Evolutionary conservation across 2,329 filamentous ascomycete species (phyloP).

Genomic region (Hawksworthiomyces lignivorus): DNA sequence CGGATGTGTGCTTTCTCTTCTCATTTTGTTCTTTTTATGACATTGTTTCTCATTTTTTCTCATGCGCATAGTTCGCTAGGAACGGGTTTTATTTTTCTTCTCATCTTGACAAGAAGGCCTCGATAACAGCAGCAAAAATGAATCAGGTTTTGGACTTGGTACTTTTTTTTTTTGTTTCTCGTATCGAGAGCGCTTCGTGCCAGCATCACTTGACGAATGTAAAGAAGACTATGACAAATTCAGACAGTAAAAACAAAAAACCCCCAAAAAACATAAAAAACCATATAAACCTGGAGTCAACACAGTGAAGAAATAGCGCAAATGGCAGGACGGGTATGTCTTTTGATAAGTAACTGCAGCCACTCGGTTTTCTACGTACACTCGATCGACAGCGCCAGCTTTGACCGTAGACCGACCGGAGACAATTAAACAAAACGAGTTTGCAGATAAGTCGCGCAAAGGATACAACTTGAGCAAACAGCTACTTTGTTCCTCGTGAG

Average conservation of each 20-base stretch:
- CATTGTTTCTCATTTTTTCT: not conserved
- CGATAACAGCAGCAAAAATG: not conserved
- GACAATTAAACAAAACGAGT: too few species aligned
- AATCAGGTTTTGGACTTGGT: not conserved
- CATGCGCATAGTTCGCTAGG: constrained; percentile 10
- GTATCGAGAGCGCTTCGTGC: not conserved
- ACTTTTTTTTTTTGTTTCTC: not conserved
- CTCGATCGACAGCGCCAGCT: too few species aligned
- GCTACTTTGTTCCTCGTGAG: too few species aligned
- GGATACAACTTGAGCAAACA: too few species aligned
- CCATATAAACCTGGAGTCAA: too few species aligned
- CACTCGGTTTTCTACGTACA: too few species aligned
- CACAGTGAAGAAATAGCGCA: too few species aligned
- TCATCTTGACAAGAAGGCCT: not conserved
- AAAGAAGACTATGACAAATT: constrained; percentile 1
- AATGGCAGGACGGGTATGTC: too few species aligned
- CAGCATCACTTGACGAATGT: constrained; percentile 1
- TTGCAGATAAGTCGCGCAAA: too few species aligned
- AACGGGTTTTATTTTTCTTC: constrained; percentile 6
- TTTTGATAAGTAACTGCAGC: too few species aligned
- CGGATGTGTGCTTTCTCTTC: constrained; percentile 1
- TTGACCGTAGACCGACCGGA: too few species aligned
- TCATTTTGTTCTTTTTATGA: not conserved
- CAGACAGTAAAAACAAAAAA: not conserved
- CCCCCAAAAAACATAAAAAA: too few species aligned